Evolutionary conservation across 495 filamentous ascomycete genomes (phyloP).

Genomic region (Amniculicola lignicola): DNA sequence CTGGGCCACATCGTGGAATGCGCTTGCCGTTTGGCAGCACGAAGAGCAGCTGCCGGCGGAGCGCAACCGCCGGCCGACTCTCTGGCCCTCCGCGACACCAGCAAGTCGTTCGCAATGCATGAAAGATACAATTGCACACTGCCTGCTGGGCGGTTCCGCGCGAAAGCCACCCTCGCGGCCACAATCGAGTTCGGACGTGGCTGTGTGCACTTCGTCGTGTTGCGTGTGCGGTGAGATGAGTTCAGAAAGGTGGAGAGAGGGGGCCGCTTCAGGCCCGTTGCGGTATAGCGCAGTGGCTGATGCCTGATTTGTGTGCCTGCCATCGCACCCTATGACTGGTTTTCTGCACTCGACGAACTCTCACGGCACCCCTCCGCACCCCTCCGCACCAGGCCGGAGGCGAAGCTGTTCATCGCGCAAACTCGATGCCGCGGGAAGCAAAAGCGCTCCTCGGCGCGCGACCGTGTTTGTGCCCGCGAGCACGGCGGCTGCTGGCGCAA

Average conservation of each 20-base stretch:
- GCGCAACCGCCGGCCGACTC: constrained; percentile 9
- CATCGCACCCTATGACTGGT: too few species aligned
- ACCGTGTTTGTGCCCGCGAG: neutral
- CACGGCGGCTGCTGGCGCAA: constrained; percentile 22
- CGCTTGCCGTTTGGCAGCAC: neutral
- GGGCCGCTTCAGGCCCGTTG: too few species aligned
- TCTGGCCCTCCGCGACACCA: constrained; percentile 1
- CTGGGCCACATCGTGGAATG: constrained; percentile 4
- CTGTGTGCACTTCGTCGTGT: neutral
- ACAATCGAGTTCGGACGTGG: neutral
- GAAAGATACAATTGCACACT: neutral
- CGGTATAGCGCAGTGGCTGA: too few species aligned
- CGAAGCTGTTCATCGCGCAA: neutral
- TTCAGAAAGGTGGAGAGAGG: neutral
- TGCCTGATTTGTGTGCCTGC: too few species aligned
- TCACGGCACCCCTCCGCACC: neutral
- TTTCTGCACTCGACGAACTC: too few species aligned
- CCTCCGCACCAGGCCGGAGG: neutral
- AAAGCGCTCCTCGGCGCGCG: neutral
- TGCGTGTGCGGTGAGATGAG: neutral
- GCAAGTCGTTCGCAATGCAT: constrained; percentile 4
- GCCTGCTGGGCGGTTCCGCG: neutral
- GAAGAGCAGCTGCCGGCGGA: neutral
- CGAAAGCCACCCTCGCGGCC: neutral
- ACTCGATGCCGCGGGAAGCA: neutral